Evolutionary conservation across 1,284 basidiomycete genomes (phyloP).

Genomic region (Microbotryomycetes sp.): DNA sequence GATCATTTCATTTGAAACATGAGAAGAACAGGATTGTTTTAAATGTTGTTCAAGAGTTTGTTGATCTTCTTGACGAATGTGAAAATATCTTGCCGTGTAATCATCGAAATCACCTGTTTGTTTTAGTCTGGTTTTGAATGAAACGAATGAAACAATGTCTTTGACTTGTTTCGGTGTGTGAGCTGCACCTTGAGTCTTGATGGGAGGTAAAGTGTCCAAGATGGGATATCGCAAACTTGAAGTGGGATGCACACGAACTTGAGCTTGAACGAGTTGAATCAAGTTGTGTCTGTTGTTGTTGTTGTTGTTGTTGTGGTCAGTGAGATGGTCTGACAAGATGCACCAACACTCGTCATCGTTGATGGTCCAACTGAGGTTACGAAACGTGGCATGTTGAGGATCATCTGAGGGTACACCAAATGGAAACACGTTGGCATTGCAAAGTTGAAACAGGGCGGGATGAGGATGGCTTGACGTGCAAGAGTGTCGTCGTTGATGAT

Average conservation of each 20-base stretch:
- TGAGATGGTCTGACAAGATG: constrained; percentile 14
- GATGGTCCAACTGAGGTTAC: constrained; percentile 12
- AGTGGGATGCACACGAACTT: constrained; percentile 18
- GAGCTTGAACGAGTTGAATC: constrained; percentile 14
- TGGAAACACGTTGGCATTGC: constrained; percentile 19
- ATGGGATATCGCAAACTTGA: constrained; percentile 16
- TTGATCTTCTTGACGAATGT: constrained; percentile 70
- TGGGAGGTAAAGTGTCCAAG: constrained; percentile 13
- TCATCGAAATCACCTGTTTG: constrained; percentile 70
- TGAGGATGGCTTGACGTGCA: not conserved
- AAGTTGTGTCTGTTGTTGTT: constrained; percentile 6
- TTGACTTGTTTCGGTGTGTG: constrained; percentile 20
- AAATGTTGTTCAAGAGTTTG: constrained; percentile 64
- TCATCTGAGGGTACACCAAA: constrained; percentile 23
- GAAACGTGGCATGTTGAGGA: constrained; percentile 13
- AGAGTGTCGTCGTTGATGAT: too few relatives aligned
- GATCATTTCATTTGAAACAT: constrained; percentile 39
- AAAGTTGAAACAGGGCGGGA: constrained; percentile 13
- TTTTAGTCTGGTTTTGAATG: constrained; percentile 37
- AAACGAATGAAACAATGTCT: constrained; percentile 32
- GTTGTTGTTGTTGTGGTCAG: constrained; percentile 3
- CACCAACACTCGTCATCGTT: constrained; percentile 21
- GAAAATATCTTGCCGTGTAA: constrained; percentile 82
- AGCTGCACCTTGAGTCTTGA: constrained; percentile 18
- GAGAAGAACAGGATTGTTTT: not conserved